Evolutionary conservation across 352 stramenopile species (phyloP).

Genomic region (Globisporangium echinulatum): DNA sequence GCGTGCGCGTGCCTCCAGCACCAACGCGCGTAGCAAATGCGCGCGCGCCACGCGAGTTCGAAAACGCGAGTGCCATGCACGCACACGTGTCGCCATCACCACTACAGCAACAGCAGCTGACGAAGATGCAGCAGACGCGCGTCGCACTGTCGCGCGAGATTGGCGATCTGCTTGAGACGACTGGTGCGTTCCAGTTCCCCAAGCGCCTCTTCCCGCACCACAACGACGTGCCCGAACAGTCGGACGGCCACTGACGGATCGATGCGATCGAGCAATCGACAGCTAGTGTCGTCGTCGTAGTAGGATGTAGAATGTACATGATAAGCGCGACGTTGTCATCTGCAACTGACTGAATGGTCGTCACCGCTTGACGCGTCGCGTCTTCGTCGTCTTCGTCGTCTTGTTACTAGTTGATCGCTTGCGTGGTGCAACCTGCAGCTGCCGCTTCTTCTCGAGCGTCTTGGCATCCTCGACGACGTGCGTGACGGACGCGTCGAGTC

Average conservation of each 20-base stretch:
- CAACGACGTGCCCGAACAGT: slow-evolving; percentile 6
- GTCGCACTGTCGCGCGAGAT: slow-evolving; percentile 22
- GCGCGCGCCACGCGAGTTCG: background rate
- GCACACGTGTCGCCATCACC: background rate
- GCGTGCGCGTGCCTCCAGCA: background rate
- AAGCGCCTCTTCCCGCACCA: slow-evolving; percentile 22
- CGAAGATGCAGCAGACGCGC: background rate
- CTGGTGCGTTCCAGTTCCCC: slow-evolving; percentile 32
- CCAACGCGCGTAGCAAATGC: background rate
- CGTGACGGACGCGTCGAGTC: slow-evolving; percentile 55
- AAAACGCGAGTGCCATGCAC: too few relatives aligned
- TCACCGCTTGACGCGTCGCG: too few relatives aligned
- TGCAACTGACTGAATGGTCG: too few relatives aligned
- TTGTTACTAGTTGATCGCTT: slow-evolving; percentile 7
- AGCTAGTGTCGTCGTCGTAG: too few relatives aligned
- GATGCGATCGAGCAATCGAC: too few relatives aligned
- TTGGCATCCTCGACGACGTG: slow-evolving; percentile 70
- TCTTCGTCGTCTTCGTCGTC: slow-evolving; percentile 6
- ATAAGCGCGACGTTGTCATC: too few relatives aligned
- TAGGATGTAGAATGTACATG: too few relatives aligned
- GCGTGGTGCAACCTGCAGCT: slow-evolving; percentile 9
- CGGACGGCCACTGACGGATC: too few relatives aligned
- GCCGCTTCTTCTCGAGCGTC: slow-evolving; percentile 18
- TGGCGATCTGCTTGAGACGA: slow-evolving; percentile 16
- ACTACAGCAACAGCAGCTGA: background rate